Base-by-base conservation (phyloP, 495 filamentous ascomycete genomes). In the Aspergillus cavernicola region DNA sequence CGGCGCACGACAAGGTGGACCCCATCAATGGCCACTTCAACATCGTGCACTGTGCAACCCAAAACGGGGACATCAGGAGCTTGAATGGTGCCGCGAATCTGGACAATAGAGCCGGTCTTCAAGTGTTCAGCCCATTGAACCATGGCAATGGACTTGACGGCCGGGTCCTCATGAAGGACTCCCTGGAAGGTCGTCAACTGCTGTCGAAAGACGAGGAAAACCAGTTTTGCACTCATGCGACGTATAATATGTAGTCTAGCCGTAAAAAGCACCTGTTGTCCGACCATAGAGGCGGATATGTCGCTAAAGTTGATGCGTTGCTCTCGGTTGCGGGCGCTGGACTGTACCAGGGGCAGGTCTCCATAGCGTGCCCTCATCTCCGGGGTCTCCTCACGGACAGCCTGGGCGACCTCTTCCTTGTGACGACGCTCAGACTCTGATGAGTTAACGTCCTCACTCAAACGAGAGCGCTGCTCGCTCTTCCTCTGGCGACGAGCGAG, bases 141-240 rank as follows among this genome's bases (percentile, higher is more conserved):
- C 79, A 72, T 90, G 72, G 63, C 84, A 63, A 63, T 73, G 55
- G 74, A 79, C 33, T 75, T 74, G 56, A 77, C 62, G 63, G 81
- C 67, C 68, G 79, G 39, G 56, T 58, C 55, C 48, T 80, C 78
- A 29, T 86, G 82, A 56, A 85, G 67, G 36, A 88, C 78, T 53
- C 84, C 91, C 71, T 96, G 90, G 47, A 95, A 85, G 3, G 88
- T 85, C 53, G 73, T 76, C 29, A 85, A 76, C 64, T 88, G 85
- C 74, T 95, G 86, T 41, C 91, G 83, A 55, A 97, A 84, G 58
- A 93, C 86, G 57, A 96, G 73, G 69, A 96, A 96, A 53, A 84
- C 87, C 68, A 97, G 83, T 69, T 95, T 92, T 57, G 89, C 81
- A 56, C 90, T 89, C 77, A 96, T 85, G 47, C 87, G 86, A 49